phyloP scores from a whole-genome alignment of 2,329 filamentous ascomycete species.

The Coniochaeta sp. region DNA sequence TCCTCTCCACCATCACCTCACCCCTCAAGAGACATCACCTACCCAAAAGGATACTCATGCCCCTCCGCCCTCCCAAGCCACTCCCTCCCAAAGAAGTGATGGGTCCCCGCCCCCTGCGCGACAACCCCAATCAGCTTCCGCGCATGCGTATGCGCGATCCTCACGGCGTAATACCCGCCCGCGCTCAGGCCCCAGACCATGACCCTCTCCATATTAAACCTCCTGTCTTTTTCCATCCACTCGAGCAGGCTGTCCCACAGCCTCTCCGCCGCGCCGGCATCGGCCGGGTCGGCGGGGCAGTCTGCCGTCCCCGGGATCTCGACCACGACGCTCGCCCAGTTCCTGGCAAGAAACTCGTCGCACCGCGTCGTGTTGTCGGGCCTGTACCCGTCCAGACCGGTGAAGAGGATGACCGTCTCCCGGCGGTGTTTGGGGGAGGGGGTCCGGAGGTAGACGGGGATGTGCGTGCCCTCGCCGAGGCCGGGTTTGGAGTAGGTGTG shows the following conservation, averaged over 20 bases:
- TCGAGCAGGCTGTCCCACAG: conserved; percentile 55
- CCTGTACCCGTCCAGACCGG: conserved; percentile 55
- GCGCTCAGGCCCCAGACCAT: conserved; percentile 59
- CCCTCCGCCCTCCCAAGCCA: conserved; percentile 57
- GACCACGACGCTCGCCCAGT: conserved; percentile 55
- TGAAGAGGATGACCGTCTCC: conserved; percentile 48
- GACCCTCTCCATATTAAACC: conserved; percentile 50
- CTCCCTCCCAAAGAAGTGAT: conserved; percentile 51
- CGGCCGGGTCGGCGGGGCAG: conserved; percentile 55
- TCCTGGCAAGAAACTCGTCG: conserved; percentile 54
- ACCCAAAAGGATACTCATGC: conserved; percentile 60
- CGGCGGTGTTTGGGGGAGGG: conserved; percentile 36
- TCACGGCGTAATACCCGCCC: conserved; percentile 62
- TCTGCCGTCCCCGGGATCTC: conserved; percentile 65
- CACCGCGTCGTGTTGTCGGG: conserved; percentile 55
- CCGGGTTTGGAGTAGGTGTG: conserved; percentile 40
- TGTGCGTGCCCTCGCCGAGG: conserved; percentile 39
- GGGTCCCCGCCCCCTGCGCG: conserved; percentile 56
- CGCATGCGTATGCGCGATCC: conserved; percentile 61
- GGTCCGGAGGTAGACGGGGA: conserved; percentile 60
- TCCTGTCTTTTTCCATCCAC: conserved; percentile 43
- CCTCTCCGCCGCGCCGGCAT: conserved; percentile 52
- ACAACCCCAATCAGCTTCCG: conserved; percentile 45
- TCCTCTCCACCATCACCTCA: not conserved
- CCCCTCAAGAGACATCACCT: conserved; percentile 14